Base-by-base conservation (phyloP, 306 rosid species). In the Crotalaria pallida region DNA sequence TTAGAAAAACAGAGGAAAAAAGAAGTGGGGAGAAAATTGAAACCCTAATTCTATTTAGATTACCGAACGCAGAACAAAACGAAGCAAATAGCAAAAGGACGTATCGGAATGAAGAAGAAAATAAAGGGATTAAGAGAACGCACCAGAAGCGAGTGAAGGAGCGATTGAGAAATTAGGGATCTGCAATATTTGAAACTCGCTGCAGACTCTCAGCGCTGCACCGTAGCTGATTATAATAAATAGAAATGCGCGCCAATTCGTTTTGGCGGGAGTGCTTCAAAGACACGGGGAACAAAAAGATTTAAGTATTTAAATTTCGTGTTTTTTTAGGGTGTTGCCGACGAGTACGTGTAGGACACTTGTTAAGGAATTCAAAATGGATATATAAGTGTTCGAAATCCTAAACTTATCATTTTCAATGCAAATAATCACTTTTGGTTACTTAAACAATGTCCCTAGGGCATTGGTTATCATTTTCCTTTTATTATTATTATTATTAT, bases 261-360 rank as follows among this genome's bases (percentile, higher is more conserved):
- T 56, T 57, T 75, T 57, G 73, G 79, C 79, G 79, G 73, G 79
- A 73, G 55, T 2, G 19, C 3, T 19, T 1, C 1, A 3, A 12
- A 13, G 11, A 38, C 3, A 38, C 3, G 2, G 3, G 44, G 44
- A 38, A 38, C 13, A 10, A 38, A 38, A 38, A 38, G 34, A 26
- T 3, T 26, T n/a, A n/a, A n/a, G n/a, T n/a, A n/a, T n/a, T n/a
- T n/a, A n/a, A n/a, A n/a, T n/a, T n/a, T n/a, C n/a, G n/a, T n/a
- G n/a, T n/a, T n/a, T n/a, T n/a, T n/a, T n/a, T n/a, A n/a, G n/a
- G n/a, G n/a, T n/a, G n/a, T n/a, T n/a, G n/a, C n/a, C n/a, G n/a
- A n/a, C n/a, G n/a, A n/a, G n/a, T n/a, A n/a, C n/a, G n/a, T n/a
- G n/a, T n/a, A n/a, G n/a, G n/a, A n/a, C n/a, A n/a, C n/a, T n/a